Percentiles rank a stretch among this genome's conserved stretches.
Evolutionary conservation across 495 filamentous ascomycete genomes (phyloP).

Genomic region (Extremus antarcticus): DNA sequence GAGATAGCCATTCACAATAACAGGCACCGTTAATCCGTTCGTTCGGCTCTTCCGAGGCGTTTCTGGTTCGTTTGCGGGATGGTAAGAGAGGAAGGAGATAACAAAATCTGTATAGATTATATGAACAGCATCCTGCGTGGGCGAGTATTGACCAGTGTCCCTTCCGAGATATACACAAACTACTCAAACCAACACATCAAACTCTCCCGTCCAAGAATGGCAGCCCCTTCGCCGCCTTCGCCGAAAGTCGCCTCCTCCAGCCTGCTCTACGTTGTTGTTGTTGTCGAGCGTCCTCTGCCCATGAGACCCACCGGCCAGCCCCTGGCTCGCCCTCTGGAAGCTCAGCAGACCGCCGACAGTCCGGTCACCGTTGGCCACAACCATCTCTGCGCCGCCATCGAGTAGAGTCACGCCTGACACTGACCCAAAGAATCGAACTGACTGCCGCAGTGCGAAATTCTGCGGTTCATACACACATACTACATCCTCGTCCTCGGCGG

Average conservation of each 20-base stretch:
- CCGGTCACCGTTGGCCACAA: constrained; percentile 63
- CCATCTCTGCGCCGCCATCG: constrained; percentile 59
- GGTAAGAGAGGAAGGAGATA: too few relatives aligned
- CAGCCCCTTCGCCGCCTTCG: not conserved
- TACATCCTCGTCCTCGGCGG: constrained; percentile 76
- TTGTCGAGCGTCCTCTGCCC: not conserved
- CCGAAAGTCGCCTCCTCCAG: not conserved
- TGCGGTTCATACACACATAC: constrained; percentile 68
- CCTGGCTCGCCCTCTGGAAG: constrained; percentile 42
- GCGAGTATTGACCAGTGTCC: too few relatives aligned
- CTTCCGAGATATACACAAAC: not conserved
- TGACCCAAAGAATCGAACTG: constrained; percentile 76
- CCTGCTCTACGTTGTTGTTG: not conserved
- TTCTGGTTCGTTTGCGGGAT: too few relatives aligned
- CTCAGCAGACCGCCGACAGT: constrained; percentile 71
- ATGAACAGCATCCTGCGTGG: too few relatives aligned
- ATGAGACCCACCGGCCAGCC: not conserved
- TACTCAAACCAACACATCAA: not conserved
- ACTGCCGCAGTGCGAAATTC: constrained; percentile 42
- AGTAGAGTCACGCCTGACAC: constrained; percentile 67
- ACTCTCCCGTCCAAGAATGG: not conserved
- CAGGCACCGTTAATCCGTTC: too few relatives aligned
- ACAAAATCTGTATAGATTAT: too few relatives aligned
- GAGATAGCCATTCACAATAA: too few relatives aligned
- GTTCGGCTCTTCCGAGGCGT: too few relatives aligned